A percentile compares a stretch with the other conserved stretches of the same genome.
Conservation (phyloP, 352 stramenopile species). For the Peronospora farinosa region DNA sequence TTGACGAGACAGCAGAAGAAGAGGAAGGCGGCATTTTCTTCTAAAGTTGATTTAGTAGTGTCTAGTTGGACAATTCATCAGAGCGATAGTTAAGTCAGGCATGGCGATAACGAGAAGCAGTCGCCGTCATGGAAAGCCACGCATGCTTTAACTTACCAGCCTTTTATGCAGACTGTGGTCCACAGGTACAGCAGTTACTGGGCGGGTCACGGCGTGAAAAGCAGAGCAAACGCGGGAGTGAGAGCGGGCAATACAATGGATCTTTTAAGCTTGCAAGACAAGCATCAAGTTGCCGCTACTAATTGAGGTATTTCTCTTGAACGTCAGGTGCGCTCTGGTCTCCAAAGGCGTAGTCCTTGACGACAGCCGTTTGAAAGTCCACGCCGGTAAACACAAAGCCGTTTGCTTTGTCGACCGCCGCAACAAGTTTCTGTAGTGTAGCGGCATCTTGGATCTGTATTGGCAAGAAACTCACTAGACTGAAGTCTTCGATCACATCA, state of each 20-base stretch:
- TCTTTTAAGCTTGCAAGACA: slow-evolving; percentile 17
- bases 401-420: slow-evolving; percentile 78
- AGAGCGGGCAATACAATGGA: slow-evolving; percentile 29
- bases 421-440: slow-evolving; percentile 57
- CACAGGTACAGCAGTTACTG: slow-evolving; percentile 7
- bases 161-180: slow-evolving; percentile 10
- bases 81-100: slow-evolving; percentile 16
- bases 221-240: slow-evolving; percentile 14
- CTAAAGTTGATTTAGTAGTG: slow-evolving; percentile 29
- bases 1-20: slow-evolving; percentile 69
- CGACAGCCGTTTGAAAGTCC: slow-evolving; percentile 70
- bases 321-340: slow-evolving; percentile 48
- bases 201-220: slow-evolving; percentile 1
- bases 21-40: slow-evolving; percentile 85
- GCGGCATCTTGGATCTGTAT: slow-evolving; percentile 75
- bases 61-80: slow-evolving; percentile 11
- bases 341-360: slow-evolving; percentile 67
- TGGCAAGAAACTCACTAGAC: slow-evolving; percentile 74
- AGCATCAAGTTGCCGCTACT: slow-evolving; percentile 13
- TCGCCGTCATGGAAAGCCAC: slow-evolving; percentile 10
- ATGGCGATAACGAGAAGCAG: slow-evolving; percentile 8
- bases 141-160: slow-evolving; percentile 6
- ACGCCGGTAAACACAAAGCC: slow-evolving; percentile 76
- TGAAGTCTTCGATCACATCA: slow-evolving; percentile 85
- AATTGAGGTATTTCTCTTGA: slow-evolving; percentile 70